Evolutionary conservation across 2,329 filamentous ascomycete genomes (phyloP).

Genomic region (Allantophomopsis lycopodina): DNA sequence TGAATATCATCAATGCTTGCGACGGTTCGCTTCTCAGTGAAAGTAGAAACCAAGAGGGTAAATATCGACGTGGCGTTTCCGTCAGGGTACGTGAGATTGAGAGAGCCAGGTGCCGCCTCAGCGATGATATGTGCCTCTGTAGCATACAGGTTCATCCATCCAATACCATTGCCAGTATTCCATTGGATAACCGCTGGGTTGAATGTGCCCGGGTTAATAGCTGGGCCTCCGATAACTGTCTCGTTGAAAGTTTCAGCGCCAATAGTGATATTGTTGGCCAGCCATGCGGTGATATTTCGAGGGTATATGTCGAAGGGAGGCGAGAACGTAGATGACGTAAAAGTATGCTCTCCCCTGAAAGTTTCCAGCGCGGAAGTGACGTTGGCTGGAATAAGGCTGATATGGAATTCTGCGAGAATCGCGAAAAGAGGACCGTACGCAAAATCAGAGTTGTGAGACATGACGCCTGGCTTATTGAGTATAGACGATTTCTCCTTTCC

Average conservation of each 20-base stretch:
- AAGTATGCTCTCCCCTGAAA: conserved; percentile 39
- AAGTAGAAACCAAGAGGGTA: conserved; percentile 33
- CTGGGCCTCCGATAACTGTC: conserved; percentile 38
- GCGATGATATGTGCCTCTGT: conserved; percentile 25
- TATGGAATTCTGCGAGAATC: conserved; percentile 34
- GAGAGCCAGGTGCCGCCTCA: conserved; percentile 23
- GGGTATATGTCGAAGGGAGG: conserved; percentile 41
- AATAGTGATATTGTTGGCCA: conserved; percentile 41
- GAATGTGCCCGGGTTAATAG: conserved; percentile 34
- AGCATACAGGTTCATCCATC: conserved; percentile 22
- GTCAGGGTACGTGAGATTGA: conserved; percentile 38
- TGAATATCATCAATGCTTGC: conserved; percentile 30
- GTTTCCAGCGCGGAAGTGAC: conserved; percentile 23
- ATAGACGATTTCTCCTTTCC: conserved; percentile 24
- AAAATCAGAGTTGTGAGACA: conserved; percentile 45
- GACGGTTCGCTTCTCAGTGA: conserved; percentile 28
- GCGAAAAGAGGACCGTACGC: conserved; percentile 42
- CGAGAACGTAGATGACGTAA: conserved; percentile 36
- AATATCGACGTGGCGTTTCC: conserved; percentile 35
- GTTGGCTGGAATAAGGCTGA: conserved; percentile 27
- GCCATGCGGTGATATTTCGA: conserved; percentile 45
- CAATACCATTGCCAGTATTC: conserved; percentile 26
- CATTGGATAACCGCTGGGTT: conserved; percentile 48
- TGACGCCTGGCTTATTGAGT: conserved; percentile 15
- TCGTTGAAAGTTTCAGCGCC: conserved; percentile 45